These are phyloP conservation scores for Angomonas desouzai DNA, from an alignment of 208 protist genomes.

Conservation along the genomic window DNA sequence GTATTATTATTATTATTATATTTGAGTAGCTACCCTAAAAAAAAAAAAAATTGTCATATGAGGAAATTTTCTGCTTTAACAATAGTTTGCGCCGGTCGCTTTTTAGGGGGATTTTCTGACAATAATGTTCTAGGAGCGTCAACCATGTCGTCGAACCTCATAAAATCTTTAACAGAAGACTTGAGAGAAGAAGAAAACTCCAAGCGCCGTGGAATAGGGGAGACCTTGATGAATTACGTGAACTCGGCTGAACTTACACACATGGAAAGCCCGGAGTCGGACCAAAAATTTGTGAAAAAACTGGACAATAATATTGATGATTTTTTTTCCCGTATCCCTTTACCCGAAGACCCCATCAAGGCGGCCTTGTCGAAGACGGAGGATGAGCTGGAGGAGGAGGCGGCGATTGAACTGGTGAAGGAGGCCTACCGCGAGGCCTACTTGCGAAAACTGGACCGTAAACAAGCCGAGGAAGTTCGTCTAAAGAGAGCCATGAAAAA, in stretches of 20 bases:
- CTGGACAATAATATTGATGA: conserved; percentile 48
- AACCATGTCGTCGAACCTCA: conserved; percentile 29
- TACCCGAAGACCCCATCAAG: conserved; percentile 78
- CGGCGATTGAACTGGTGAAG: conserved; percentile 57
- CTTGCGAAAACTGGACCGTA: conserved; percentile 41
- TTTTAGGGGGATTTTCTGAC: conserved; percentile 15
- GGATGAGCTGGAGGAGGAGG: conserved; percentile 68
- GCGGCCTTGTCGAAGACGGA: conserved; percentile 61
- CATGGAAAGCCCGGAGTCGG: conserved; percentile 81
- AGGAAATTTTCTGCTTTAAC: background rate
- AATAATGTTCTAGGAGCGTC: conserved; percentile 46
- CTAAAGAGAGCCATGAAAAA: conserved; percentile 57
- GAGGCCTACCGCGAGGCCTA: conserved; percentile 82
- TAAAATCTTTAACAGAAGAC: conserved; percentile 58
- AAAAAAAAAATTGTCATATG: background rate
- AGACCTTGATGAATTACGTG: conserved; percentile 52
- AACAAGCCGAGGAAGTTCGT: conserved; percentile 62
- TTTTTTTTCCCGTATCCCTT: conserved; percentile 67
- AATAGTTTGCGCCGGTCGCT: background rate
- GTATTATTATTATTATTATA: background rate
- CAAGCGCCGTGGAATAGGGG: conserved; percentile 35
- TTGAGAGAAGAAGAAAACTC: conserved; percentile 49
- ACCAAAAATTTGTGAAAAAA: conserved; percentile 44
- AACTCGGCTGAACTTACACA: conserved; percentile 61
- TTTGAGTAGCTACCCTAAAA: background rate